Conservation (phyloP, 2,329 filamentous ascomycete species). For the Diaporthe longicolla region DNA sequence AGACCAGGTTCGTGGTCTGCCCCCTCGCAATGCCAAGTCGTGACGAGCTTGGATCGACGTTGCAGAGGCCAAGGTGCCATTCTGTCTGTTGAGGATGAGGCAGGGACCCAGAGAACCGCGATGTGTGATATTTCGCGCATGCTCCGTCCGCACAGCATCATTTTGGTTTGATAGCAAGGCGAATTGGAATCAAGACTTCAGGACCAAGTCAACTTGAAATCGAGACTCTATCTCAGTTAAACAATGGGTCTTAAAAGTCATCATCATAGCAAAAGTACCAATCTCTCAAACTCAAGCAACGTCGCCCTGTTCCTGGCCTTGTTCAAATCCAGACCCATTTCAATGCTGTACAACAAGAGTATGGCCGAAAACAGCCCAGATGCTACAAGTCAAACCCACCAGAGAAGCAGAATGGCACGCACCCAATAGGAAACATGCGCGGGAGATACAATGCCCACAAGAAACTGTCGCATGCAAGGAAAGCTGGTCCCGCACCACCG, state of each 20-base stretch:
- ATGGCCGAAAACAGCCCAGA: neutral
- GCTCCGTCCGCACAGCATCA: no score
- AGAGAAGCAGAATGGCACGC: no score
- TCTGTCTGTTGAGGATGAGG: neutral
- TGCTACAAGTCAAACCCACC: neutral
- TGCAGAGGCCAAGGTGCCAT: neutral
- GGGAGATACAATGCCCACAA: neutral
- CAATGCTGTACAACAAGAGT: neutral
- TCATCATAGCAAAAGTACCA: conserved; percentile 8
- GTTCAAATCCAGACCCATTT: no score
- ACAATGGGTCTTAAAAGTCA: neutral
- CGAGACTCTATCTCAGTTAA: neutral
- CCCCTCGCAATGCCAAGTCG: neutral
- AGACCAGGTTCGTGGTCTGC: neutral
- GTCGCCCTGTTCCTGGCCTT: no score
- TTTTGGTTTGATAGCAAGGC: no score
- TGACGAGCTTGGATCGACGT: neutral
- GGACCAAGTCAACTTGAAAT: neutral
- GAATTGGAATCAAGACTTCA: neutral
- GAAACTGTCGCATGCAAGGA: neutral
- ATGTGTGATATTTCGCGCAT: no score
- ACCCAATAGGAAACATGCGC: conserved; percentile 25
- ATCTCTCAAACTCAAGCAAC: neutral
- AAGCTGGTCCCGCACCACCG: neutral
- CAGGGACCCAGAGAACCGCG: no score